Base-by-base conservation (phyloP, 2,329 filamentous ascomycete genomes). In the Byssoonygena ceratinophila region DNA sequence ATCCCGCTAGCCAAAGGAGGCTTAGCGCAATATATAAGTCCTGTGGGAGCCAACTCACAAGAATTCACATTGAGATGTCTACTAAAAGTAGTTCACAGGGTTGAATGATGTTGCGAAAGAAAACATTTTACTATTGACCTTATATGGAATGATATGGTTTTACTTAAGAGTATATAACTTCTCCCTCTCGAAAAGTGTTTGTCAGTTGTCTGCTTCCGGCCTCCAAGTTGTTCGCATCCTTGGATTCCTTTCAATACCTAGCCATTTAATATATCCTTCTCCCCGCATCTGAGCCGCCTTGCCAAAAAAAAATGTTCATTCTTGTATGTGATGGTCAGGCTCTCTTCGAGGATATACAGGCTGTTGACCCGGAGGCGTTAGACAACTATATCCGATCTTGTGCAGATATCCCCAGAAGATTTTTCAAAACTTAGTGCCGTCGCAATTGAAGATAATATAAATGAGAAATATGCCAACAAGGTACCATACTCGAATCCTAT, bases 361-460 rank as follows among this genome's bases (percentile, higher is more conserved):
- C 23, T 45, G 20, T 34, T 52, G 32, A 41, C 31, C 45, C 43
- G 31, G 2, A 20, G 22, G 18, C 20, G 23, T 14, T 57, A 95
- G 92, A 92, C 89, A 40, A 95, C 92, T 60, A 83, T 98, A 61
- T 84, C 89, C 61, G 92, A 98, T 74, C 78, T 98, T 61, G 88
- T 98, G 60, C 87, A 94, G 71, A 94, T 98, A 71, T 78, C 81
- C 29, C 92, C 92, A 1, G 80, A 87, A 63, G 87, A 96, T 66
- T 95, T 97, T 65, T 79, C 82, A 56, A 92, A 92, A 69, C 69
- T 71, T 58, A 94, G 87, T 64, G 79, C 81, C 29, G 79, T 89
- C 57, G 88, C 89, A 1, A 87, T 98, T 58, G 89, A 96, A 70
- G 90, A 98, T 72, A 92, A 92, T 63, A 92, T 98, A 72, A 97